Evolutionary conservation across 371 early-diverging fungal species (phyloP).

Genomic region (Thermomucor indicae-seudaticae): DNA sequence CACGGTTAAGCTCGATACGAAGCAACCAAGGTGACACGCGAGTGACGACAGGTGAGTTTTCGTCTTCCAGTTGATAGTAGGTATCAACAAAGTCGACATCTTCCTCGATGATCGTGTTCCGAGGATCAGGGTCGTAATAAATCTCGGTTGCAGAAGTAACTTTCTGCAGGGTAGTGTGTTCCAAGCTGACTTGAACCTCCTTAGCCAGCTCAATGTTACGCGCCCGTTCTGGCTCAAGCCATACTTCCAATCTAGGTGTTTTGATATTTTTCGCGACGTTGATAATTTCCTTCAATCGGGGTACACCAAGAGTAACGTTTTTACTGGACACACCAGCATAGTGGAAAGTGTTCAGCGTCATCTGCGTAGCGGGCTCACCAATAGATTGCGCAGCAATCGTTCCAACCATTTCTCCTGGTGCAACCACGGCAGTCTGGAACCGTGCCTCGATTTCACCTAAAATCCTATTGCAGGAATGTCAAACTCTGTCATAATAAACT

Average conservation of each 20-base stretch:
- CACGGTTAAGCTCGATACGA: conserved; percentile 87
- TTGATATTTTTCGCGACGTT: conserved; percentile 98
- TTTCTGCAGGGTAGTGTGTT: conserved; percentile 88
- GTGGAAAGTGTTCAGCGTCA: conserved; percentile 99
- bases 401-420: conserved; percentile 99
- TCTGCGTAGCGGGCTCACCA: conserved; percentile 99
- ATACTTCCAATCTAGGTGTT: conserved; percentile 94
- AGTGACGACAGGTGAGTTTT: conserved; percentile 47
- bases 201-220: conserved; percentile 85
- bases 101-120: conserved; percentile 82
- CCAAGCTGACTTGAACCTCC: conserved; percentile 86
- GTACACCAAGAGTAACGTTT: conserved; percentile 99
- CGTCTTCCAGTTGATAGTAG: conserved; percentile 88
- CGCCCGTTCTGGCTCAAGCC: conserved; percentile 74
- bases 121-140: conserved; percentile 96
- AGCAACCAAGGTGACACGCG: conserved; percentile 94
- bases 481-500: not conserved
- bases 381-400: conserved; percentile 99
- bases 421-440: conserved; percentile 88
- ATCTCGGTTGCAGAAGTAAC: conserved; percentile 89
- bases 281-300: conserved; percentile 99
- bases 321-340: conserved; percentile 98
- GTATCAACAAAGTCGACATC: conserved; percentile 93
- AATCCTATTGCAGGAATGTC: conserved; percentile 34
- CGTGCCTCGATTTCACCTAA: conserved; percentile 91